Evolutionary conservation across 2,329 filamentous ascomycete genomes (phyloP).

Genomic region (Phaeosphaeria sp.): DNA sequence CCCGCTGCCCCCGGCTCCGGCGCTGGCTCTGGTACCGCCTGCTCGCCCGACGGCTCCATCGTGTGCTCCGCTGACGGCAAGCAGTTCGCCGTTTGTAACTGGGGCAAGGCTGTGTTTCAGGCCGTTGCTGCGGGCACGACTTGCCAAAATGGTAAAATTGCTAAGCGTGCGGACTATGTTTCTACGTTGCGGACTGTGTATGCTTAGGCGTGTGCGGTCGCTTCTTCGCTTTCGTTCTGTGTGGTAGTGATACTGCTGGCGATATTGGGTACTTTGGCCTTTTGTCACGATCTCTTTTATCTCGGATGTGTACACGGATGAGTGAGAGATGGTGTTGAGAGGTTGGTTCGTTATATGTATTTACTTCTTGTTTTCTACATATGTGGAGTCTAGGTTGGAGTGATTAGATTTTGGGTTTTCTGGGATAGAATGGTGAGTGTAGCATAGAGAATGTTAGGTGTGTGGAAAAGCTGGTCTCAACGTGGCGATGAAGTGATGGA

Average conservation of each 20-base stretch:
- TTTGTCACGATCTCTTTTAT: neutral
- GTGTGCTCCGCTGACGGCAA: constrained; percentile 47
- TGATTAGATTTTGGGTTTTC: neutral
- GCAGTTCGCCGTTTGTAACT: constrained; percentile 51
- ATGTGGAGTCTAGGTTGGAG: neutral
- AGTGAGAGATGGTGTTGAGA: neutral
- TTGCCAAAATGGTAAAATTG: constrained; percentile 49
- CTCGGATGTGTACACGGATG: neutral
- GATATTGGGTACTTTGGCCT: neutral
- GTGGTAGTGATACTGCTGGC: no score
- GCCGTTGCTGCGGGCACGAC: constrained; percentile 52
- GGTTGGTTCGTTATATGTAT: neutral
- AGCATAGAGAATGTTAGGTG: neutral
- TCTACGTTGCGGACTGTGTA: constrained; percentile 1
- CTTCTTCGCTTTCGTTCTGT: no score
- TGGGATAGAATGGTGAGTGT: neutral
- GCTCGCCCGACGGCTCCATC: constrained; percentile 43
- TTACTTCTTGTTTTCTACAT: neutral
- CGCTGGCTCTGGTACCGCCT: constrained; percentile 17
- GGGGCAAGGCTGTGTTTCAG: constrained; percentile 48
- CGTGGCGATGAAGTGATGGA: neutral
- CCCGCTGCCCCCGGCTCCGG: constrained; percentile 10
- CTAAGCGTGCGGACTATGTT: constrained; percentile 28
- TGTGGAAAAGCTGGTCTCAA: neutral
- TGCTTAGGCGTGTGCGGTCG: neutral